Conservation (phyloP, 2,329 filamentous ascomycete species). For the Escovopsis weberi region DNA sequence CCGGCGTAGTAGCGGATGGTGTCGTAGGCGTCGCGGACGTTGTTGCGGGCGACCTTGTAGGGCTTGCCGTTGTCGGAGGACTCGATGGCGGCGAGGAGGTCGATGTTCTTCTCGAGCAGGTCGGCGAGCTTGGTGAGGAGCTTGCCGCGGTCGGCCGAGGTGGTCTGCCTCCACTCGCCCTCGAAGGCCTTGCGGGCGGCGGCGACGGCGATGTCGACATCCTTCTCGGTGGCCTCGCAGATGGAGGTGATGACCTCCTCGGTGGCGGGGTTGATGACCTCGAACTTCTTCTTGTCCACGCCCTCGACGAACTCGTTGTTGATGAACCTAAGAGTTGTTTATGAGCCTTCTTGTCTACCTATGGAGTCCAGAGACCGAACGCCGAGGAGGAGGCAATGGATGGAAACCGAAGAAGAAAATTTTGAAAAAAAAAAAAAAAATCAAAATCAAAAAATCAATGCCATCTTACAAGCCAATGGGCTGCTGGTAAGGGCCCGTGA, state of each 20-base stretch:
- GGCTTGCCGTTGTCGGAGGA: conserved; percentile 82
- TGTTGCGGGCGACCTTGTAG: conserved; percentile 59
- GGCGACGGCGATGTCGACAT: conserved; percentile 64
- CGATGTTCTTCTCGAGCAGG: conserved; percentile 61
- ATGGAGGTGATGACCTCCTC: conserved; percentile 78
- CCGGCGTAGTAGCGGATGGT: conserved; percentile 65
- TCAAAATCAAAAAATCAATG: background rate
- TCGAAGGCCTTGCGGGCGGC: conserved; percentile 81
- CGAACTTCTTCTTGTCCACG: conserved; percentile 78
- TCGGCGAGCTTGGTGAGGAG: conserved; percentile 65
- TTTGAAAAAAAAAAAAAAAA: too few relatives aligned
- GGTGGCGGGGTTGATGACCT: conserved; percentile 77
- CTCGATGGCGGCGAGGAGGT: conserved; percentile 69
- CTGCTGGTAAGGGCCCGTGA: conserved; percentile 44
- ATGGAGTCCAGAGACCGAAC: too few relatives aligned
- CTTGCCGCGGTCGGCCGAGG: conserved; percentile 56
- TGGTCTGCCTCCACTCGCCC: conserved; percentile 50
- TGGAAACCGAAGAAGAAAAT: background rate
- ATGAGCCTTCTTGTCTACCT: too few relatives aligned
- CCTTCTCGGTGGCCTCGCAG: conserved; percentile 76
- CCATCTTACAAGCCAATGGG: conserved; percentile 44
- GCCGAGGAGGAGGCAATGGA: background rate
- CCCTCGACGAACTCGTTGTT: conserved; percentile 76
- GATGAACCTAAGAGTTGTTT: conserved; percentile 44
- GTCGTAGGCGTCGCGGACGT: conserved; percentile 52